Base-by-base conservation (phyloP, 768 basidiomycete genomes). In the Phaeotremella fagi region DNA sequence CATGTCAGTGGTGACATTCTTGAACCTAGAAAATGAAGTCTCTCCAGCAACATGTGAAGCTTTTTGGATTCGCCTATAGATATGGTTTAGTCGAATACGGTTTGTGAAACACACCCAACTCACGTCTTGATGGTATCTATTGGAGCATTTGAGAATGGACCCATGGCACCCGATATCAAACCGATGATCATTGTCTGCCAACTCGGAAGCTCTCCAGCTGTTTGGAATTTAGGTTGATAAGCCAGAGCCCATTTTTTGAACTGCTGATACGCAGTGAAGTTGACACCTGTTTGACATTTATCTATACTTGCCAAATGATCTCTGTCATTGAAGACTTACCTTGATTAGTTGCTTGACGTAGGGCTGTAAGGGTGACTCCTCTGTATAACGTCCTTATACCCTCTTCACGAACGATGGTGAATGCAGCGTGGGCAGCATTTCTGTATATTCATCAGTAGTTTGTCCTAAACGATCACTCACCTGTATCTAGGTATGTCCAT, bases 181-280 rank as follows among this genome's bases (percentile, higher is more conserved):
- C 95, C 95, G 53, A 98, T 89, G 22, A 87, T 44, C 86, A 95
- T 94, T 64, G 92, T 89, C 72, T 99, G 95, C 75, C 88, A 95
- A 28, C 88, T 88, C 3, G 95, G 95, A 25, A 99, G 80, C 35
- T 89, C 86, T 14, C 61, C 66, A 0, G 66, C 68, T 6, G 66
- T 73, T 14, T 61, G 58, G 48, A 85, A 75, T 41, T 85, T 82
- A 11, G 92, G 94, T 73, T 99, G 95, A 60, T 81, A 76, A 50
- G 76, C 77, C 51, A 87, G 82, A 14, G 87, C 85, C 46, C 87
- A 60, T 70, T 85, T 88, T 79, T 98, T 99, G 64, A 98, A 78
- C 72, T 98, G 90, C 71, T 95, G 92, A 78, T 98, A 99, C 37
- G 87, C 90, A 3, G 95, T 98, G 67, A 99, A 99, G 75, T 99